Evolutionary conservation across 2,329 filamentous ascomycete species (phyloP).

Genomic region (Ascosphaera apis): DNA sequence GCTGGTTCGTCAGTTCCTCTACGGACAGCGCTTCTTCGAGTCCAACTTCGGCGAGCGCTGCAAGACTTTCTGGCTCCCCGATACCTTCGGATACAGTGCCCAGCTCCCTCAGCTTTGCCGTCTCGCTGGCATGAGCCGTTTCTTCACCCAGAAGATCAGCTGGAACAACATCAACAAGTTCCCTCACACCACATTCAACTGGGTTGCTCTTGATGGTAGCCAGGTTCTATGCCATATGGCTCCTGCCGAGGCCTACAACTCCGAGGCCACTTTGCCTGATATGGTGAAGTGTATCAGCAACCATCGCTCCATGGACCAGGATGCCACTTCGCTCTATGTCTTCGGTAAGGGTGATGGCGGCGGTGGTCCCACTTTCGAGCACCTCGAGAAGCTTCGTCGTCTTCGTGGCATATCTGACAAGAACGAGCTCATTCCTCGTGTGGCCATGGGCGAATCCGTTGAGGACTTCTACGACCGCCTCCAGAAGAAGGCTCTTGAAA

Average conservation of each 20-base stretch:
- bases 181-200: conserved; percentile 96
- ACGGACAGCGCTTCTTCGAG: conserved; percentile 88
- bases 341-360: conserved; percentile 96
- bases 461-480: conserved; percentile 84
- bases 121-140: conserved; percentile 83
- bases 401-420: conserved; percentile 83
- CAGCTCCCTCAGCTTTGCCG: conserved; percentile 88
- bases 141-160: conserved; percentile 95
- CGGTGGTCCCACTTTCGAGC: conserved; percentile 80
- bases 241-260: conserved; percentile 84
- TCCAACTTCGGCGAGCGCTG: conserved; percentile 74
- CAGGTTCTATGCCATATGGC: conserved; percentile 98
- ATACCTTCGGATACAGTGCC: conserved; percentile 92
- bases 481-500: conserved; percentile 47
- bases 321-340: conserved; percentile 70
- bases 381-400: conserved; percentile 81
- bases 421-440: conserved; percentile 56
- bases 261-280: conserved; percentile 84
- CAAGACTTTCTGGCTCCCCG: conserved; percentile 88
- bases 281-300: conserved; percentile 70
- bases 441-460: conserved; percentile 73
- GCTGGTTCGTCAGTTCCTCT: conserved; percentile 78
- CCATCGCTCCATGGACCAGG: conserved; percentile 90
- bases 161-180: conserved; percentile 99
- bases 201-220: conserved; percentile 85